Conservation (phyloP, 2,329 filamentous ascomycete genomes). For the Aspergillus novoparasiticus region DNA sequence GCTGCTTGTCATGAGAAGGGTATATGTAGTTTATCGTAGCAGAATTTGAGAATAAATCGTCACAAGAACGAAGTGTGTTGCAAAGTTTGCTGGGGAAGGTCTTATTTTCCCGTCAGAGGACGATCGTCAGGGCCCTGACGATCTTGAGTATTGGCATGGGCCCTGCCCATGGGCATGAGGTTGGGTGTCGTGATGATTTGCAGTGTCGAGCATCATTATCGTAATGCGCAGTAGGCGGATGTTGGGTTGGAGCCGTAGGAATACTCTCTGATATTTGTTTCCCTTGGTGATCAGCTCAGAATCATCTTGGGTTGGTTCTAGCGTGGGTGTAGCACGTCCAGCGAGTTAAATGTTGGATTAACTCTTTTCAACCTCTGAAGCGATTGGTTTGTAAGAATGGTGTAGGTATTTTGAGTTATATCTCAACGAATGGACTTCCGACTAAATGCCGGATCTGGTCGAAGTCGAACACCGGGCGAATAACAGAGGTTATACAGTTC, state of each 20-base stretch:
- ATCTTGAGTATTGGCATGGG: background rate
- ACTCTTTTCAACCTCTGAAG: background rate
- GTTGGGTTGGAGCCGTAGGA: background rate
- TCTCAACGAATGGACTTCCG: background rate
- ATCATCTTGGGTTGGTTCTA: background rate
- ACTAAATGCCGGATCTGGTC: slow-evolving; percentile 25
- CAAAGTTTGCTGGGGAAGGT: no score
- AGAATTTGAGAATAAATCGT: background rate
- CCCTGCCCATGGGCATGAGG: background rate
- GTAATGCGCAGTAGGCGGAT: background rate
- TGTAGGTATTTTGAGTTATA: background rate
- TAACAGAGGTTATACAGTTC: slow-evolving; percentile 46
- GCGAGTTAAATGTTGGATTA: background rate
- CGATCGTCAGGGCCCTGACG: background rate
- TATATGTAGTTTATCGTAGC: background rate
- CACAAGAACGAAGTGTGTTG: background rate
- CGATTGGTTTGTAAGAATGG: background rate
- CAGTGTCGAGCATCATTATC: background rate
- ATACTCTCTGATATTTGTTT: background rate
- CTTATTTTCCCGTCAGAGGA: background rate
- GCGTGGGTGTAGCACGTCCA: background rate
- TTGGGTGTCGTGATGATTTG: background rate
- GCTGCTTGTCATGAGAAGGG: background rate
- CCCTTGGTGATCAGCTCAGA: background rate
- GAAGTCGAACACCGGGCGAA: slow-evolving; percentile 30